phyloP scores from a whole-genome alignment of 2,329 filamentous ascomycete species.

The Fusarium nurragi region DNA sequence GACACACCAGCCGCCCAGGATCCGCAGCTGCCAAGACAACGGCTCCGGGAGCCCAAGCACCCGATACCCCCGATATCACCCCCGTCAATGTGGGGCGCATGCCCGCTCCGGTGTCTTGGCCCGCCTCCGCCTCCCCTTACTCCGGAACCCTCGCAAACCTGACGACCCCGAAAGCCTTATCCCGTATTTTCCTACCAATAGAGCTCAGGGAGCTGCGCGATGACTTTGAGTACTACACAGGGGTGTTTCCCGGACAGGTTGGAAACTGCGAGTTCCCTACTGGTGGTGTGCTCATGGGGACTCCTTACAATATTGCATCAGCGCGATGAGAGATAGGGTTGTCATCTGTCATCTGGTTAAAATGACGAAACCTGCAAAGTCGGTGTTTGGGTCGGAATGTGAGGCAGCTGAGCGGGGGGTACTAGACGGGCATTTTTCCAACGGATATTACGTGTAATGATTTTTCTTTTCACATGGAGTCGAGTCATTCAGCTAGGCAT shows the following conservation, averaged over 20 bases:
- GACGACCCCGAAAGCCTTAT: slow-evolving; percentile 46
- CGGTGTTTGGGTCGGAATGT: slow-evolving; percentile 32
- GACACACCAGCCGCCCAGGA: slow-evolving; percentile 39
- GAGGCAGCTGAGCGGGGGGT: slow-evolving; percentile 7
- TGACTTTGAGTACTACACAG: slow-evolving; percentile 48
- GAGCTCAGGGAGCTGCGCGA: slow-evolving; percentile 46
- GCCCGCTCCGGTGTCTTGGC: slow-evolving; percentile 27
- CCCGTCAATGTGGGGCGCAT: slow-evolving; percentile 36
- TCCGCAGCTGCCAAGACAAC: slow-evolving; percentile 30
- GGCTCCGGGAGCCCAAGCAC: slow-evolving; percentile 22
- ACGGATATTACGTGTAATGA: slow-evolving; percentile 16
- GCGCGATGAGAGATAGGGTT: slow-evolving; percentile 6
- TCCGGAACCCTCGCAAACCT: slow-evolving; percentile 49
- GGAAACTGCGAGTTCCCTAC: slow-evolving; percentile 44
- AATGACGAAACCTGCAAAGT: slow-evolving; percentile 25
- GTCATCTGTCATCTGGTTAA: background rate
- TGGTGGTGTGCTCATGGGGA: slow-evolving; percentile 31
- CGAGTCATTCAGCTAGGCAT: slow-evolving; percentile 34
- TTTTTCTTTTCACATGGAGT: slow-evolving; percentile 11
- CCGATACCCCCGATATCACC: slow-evolving; percentile 24
- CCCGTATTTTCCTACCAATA: slow-evolving; percentile 48
- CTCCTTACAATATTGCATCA: slow-evolving; percentile 19
- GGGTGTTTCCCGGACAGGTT: slow-evolving; percentile 42
- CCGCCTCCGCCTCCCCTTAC: slow-evolving; percentile 34
- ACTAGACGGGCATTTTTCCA: slow-evolving; percentile 35